Percentiles rank a stretch among this genome's conserved stretches.
These are phyloP conservation scores for Oryza rufipogon DNA, from an alignment of 176 grass and related monocot species.

Conservation along the genomic window DNA sequence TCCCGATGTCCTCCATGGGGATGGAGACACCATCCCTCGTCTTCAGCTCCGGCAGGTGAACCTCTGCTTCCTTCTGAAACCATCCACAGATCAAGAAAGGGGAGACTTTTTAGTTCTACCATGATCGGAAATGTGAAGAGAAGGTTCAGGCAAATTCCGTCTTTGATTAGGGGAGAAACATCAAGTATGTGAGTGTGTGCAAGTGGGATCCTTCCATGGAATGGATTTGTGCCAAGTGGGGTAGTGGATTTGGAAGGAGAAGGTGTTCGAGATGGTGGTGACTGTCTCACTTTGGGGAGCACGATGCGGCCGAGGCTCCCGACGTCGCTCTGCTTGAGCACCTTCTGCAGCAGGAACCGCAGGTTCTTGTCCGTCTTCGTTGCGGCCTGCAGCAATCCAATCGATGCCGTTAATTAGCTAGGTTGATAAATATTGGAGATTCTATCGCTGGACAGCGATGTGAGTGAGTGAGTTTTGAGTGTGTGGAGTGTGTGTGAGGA, in stretches of 20 bases:
- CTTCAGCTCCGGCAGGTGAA: constrained; percentile 82
- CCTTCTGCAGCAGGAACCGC: constrained; percentile 90
- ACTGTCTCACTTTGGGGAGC: constrained; percentile 87
- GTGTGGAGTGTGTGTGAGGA: constrained; percentile 22
- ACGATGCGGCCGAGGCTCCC: constrained; percentile 88
- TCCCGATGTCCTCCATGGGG: constrained; percentile 88
- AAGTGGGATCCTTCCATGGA: constrained; percentile 3
- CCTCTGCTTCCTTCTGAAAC: constrained; percentile 95
- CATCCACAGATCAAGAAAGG: constrained; percentile 35
- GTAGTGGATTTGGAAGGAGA: constrained; percentile 7
- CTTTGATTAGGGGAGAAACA: background rate
- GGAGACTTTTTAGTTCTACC: constrained; percentile 16
- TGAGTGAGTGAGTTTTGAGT: background rate
- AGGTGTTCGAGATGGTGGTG: background rate
- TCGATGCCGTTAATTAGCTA: background rate
- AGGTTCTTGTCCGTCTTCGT: constrained; percentile 80
- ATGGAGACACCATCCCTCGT: constrained; percentile 84
- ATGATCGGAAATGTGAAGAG: background rate
- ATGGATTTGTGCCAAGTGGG: constrained; percentile 27
- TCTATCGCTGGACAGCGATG: constrained; percentile 40
- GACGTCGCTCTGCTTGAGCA: constrained; percentile 97
- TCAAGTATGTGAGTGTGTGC: background rate
- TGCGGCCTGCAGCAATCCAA: constrained; percentile 52
- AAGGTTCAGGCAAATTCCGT: background rate
- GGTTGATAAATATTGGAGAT: background rate